Conservation (phyloP, 148 eudicot species). For the Silene uniflora region DNA sequence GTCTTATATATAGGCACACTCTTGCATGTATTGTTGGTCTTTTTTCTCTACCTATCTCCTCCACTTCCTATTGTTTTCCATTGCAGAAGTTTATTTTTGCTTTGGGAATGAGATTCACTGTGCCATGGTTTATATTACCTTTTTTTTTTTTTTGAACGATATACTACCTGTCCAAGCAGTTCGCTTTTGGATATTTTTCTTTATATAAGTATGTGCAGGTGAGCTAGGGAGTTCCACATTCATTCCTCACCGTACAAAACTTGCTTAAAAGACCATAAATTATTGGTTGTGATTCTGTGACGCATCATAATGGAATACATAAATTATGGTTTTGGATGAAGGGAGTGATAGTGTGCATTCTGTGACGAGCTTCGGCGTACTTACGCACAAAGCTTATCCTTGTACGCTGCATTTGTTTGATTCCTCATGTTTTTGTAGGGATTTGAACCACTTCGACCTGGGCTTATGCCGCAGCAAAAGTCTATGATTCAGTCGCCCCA, state of each 20-base stretch:
- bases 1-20: neutral
- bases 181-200: no score
- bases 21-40: neutral
- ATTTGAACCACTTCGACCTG: constrained; percentile 49
- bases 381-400: constrained; percentile 5
- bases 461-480: constrained; percentile 57
- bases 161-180: no score
- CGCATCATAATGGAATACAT: neutral
- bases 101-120: neutral
- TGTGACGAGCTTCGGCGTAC: constrained; percentile 5
- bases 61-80: neutral
- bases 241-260: neutral
- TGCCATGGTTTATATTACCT: neutral
- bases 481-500: constrained; percentile 55
- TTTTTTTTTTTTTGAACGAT: neutral
- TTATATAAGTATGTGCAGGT: neutral
- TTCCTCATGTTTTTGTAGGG: constrained; percentile 33
- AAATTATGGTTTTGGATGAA: neutral
- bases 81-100: neutral
- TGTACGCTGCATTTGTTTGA: neutral
- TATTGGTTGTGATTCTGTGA: neutral
- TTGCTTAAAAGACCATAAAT: neutral
- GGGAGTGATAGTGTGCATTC: neutral
- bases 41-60: neutral
- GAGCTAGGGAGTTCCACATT: neutral